Conservation (phyloP, 345 rosid species). For the Linum lewisii region DNA sequence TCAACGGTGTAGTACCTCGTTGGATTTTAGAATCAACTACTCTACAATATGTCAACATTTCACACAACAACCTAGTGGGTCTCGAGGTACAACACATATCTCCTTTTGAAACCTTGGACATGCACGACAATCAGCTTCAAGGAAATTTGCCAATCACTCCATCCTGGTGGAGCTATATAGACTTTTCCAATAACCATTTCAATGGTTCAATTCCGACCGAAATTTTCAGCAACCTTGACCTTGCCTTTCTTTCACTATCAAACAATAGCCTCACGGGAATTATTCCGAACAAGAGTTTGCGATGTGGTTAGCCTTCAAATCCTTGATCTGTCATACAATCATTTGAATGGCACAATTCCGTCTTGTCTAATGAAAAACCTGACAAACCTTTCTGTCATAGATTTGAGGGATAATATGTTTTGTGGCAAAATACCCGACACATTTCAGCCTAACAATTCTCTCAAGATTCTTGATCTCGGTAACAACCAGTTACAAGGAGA, state of each 20-base stretch:
- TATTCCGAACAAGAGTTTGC: slow-evolving; percentile 33
- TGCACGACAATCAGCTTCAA: slow-evolving; percentile 18
- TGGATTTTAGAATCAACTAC: neutral
- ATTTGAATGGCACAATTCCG: slow-evolving; percentile 28
- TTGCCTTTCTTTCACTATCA: slow-evolving; percentile 25
- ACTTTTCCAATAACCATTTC: slow-evolving; percentile 28
- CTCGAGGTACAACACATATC: slow-evolving; percentile 10
- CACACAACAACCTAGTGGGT: slow-evolving; percentile 10
- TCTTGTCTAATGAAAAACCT: slow-evolving; percentile 8
- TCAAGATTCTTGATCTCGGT: slow-evolving; percentile 10
- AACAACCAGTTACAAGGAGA: slow-evolving; percentile 20
- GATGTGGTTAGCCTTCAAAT: slow-evolving; percentile 3
- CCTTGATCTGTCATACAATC: slow-evolving; percentile 31
- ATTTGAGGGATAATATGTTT: slow-evolving; percentile 14
- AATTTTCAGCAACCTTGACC: slow-evolving; percentile 2
- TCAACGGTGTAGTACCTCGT: slow-evolving; percentile 16
- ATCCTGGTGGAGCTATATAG: too few species aligned
- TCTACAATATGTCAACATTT: neutral
- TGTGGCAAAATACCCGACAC: slow-evolving; percentile 14
- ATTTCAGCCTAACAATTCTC: neutral
- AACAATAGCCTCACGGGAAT: slow-evolving; percentile 21
- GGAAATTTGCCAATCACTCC: slow-evolving; percentile 21
- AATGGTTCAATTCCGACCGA: slow-evolving; percentile 12
- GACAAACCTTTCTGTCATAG: slow-evolving; percentile 4
- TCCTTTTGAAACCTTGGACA: slow-evolving; percentile 12